These are phyloP conservation scores for Suillus weaverae DNA, from an alignment of 768 basidiomycete genomes.

Conservation along the genomic window DNA sequence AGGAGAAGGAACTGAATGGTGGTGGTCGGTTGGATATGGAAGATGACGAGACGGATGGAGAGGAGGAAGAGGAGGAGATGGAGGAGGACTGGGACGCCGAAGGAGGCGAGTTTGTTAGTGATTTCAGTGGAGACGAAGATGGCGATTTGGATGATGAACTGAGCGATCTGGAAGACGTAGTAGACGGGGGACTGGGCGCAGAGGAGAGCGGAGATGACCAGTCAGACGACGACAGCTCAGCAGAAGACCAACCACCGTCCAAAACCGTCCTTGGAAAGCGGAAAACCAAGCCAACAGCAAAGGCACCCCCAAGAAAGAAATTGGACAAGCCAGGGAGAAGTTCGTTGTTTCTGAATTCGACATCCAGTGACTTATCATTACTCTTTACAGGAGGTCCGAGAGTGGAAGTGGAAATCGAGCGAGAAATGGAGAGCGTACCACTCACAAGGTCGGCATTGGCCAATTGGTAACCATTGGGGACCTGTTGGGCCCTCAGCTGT, in stretches of 20 bases:
- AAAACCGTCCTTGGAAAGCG: conserved; percentile 65
- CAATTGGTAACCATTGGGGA: conserved; percentile 45
- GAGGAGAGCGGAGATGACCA: conserved; percentile 47
- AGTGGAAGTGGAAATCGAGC: conserved; percentile 96
- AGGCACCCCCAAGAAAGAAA: conserved; percentile 48
- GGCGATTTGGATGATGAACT: conserved; percentile 36
- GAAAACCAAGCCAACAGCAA: conserved; percentile 49
- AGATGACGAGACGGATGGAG: conserved; percentile 57
- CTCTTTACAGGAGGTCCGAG: conserved; percentile 60
- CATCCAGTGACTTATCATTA: conserved; percentile 16
- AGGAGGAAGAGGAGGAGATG: conserved; percentile 48
- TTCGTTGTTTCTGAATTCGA: conserved; percentile 33
- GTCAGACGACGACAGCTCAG: conserved; percentile 38
- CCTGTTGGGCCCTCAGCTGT: neutral
- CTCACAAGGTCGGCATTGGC: conserved; percentile 51
- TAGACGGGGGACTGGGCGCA: conserved; percentile 38
- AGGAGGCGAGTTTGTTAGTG: conserved; percentile 54
- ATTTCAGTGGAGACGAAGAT: conserved; percentile 55
- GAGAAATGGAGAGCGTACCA: conserved; percentile 76
- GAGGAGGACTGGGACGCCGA: conserved; percentile 54
- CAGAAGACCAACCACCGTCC: conserved; percentile 37
- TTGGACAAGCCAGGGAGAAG: conserved; percentile 63
- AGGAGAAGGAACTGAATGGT: conserved; percentile 44
- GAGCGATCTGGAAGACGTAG: conserved; percentile 69
- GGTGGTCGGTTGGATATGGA: conserved; percentile 43